Base-by-base conservation (phyloP, 148 eudicot genomes). In the Arctostaphylos glauca region DNA sequence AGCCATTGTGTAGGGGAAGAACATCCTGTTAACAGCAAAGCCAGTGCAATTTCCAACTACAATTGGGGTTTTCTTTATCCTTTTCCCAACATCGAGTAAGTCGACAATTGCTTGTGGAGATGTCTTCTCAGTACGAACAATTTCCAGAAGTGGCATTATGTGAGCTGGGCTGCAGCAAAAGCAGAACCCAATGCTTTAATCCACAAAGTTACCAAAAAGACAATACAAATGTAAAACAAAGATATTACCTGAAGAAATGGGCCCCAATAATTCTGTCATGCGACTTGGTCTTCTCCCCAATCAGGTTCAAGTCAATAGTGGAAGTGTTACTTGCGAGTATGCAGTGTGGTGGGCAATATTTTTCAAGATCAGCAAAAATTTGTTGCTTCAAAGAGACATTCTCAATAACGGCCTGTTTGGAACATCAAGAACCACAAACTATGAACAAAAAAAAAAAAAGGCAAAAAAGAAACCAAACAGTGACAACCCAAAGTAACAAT, bases 31-130 rank as follows among this genome's bases (percentile, higher is more conserved):
- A 84, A 95, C 98, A 80, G 98, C 98, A 91, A 95, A 95, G 23
- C 98, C 98, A 18, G 98, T 95, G 88, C 98, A 95, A 78, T 95
- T 95, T 66, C 98, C 96, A 58, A 94, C 98, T 53, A 95, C 94
- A 71, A 95, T 89, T 59, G 98, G 98, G 54, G 96, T 94, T 88
- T 95, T 95, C 86, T 78, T 95, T 76, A 95, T 94, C 87, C 86
- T 95, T 84, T 95, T 95, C 41, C 98, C 98, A 47, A 95, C 90
- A 84, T 94, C 93, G 53, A 95, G 85, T 73, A 94, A 89, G 82
- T 95, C 98, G 14, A 94, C 88, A 77, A 95, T 91, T 72, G 84
- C 95, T 92, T 95, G 98, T 5, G 98, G 91, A 75, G 98, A 94
- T 50, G 98, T 95, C 89, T 85, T 94, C 72, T 90, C 85, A 50